Base-by-base conservation (phyloP, 345 rosid species). In the Populus nigra region DNA sequence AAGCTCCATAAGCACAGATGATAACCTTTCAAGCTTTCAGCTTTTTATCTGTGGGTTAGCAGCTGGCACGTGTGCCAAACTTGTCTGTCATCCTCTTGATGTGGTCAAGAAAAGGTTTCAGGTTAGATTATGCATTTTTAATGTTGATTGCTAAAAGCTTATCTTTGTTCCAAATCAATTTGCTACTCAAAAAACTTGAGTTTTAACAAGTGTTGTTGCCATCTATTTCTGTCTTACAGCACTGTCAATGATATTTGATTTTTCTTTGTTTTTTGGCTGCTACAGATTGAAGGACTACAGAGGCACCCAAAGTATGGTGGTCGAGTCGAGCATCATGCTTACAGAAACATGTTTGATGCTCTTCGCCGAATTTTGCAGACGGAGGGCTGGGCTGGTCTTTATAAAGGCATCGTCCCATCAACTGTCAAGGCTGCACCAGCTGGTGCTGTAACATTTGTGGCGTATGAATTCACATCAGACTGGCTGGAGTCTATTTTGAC, bases 361-460 rank as follows among this genome's bases (percentile, higher is more conserved):
- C 83, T 92, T 2, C 73, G 74, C 15, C 92, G 85, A 79, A 96
- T 96, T 73, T 23, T 86, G 66, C 79, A 72, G 65, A 36, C 71
- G 0, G 99, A 96, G 83, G 98, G 99, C 59, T 92, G 90, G 93
- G 90, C 90, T 2, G 99, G 98, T 78, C 92, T 96, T 73, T 96
- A 96, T 76, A 96, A 96, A 82, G 99, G 99, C 71, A 89, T 96
- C 49, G 77, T 93, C 36, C 99, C 98, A 18, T 96, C 99, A 68
- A 92, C 95, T 15, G 79, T 93, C 77, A 96, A 96, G 89, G 99
- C 99, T 76, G 99, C 99, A 68, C 98, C 99, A 31, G 99, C 98
- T 50, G 93, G 97, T 72, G 99, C 99, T 50, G 97, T 96, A 47
- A 96, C 99, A 61, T 96, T 96, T 73, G 93, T 96, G 76, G 95